These are phyloP conservation scores for Annulohypoxylon truncatum DNA, from an alignment of 2,329 filamentous ascomycete genomes.

Conservation along the genomic window DNA sequence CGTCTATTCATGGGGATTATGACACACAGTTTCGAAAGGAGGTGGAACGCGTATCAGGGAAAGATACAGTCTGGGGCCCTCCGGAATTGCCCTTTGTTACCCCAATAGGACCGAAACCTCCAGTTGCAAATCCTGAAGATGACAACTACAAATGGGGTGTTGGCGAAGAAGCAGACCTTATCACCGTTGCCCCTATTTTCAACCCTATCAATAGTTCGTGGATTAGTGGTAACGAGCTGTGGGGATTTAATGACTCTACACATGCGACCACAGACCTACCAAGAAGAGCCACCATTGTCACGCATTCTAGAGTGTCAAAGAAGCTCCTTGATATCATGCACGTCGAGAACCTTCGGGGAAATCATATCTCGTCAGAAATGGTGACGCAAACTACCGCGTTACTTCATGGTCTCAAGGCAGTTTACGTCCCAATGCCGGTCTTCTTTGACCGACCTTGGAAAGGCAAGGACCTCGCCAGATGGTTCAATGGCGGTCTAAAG, in stretches of 20 bases:
- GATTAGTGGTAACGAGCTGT: conserved; percentile 76
- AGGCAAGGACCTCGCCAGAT: conserved; percentile 63
- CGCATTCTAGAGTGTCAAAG: conserved; percentile 78
- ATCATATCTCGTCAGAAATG: conserved; percentile 85
- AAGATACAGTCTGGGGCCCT: conserved; percentile 74
- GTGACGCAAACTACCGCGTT: conserved; percentile 78
- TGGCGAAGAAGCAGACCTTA: conserved; percentile 78
- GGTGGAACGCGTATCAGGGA: conserved; percentile 66
- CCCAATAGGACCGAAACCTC: conserved; percentile 73
- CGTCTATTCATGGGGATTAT: conserved; percentile 74
- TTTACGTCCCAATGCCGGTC: conserved; percentile 81
- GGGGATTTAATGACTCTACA: conserved; percentile 68
- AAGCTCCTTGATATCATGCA: conserved; percentile 81
- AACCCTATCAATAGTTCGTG: conserved; percentile 78
- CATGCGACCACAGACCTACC: conserved; percentile 69
- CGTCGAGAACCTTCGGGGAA: conserved; percentile 76
- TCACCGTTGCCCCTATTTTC: conserved; percentile 83
- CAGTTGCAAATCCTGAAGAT: conserved; percentile 65
- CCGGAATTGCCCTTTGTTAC: conserved; percentile 68
- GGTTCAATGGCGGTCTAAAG: conserved; percentile 69
- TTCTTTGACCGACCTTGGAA: conserved; percentile 82
- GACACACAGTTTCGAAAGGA: conserved; percentile 73
- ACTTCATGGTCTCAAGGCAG: conserved; percentile 81
- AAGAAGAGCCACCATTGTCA: conserved; percentile 81
- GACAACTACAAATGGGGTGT: conserved; percentile 82